Evolutionary conservation across 805 yeast species (phyloP).

Genomic region (Metschnikowia similis): DNA sequence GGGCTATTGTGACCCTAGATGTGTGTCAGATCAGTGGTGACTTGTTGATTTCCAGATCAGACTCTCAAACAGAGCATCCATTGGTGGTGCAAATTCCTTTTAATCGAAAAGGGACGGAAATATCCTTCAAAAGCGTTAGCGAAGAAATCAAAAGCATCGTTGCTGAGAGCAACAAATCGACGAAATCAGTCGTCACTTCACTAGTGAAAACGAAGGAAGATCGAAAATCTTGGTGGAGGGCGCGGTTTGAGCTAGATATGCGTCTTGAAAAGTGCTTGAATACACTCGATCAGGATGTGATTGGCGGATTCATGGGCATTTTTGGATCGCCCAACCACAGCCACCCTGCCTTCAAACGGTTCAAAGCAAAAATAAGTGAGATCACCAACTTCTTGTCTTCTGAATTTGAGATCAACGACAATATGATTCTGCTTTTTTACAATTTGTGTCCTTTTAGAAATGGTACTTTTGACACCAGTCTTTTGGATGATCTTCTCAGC

Average conservation of each 20-base stretch:
- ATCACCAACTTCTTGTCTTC: constrained; percentile 9
- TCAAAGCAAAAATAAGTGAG: constrained; percentile 17
- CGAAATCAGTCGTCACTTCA: constrained; percentile 50
- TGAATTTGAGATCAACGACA: constrained; percentile 15
- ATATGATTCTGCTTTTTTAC: constrained; percentile 19
- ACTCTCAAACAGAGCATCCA: constrained; percentile 28
- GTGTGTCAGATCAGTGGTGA: constrained; percentile 55
- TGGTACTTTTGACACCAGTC: constrained; percentile 1
- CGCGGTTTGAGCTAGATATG: constrained; percentile 58
- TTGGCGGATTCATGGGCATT: constrained; percentile 71
- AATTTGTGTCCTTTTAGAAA: constrained; percentile 6
- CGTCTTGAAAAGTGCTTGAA: constrained; percentile 50
- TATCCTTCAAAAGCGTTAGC: constrained; percentile 42
- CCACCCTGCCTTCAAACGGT: constrained; percentile 14
- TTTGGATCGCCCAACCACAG: constrained; percentile 40
- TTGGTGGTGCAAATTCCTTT: constrained; percentile 57
- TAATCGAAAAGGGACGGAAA: constrained; percentile 40
- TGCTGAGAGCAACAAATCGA: constrained; percentile 55
- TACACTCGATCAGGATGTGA: constrained; percentile 61
- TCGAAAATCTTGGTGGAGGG: constrained; percentile 74
- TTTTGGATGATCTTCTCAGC: constrained; percentile 9
- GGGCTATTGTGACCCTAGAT: constrained; percentile 63
- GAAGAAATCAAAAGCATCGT: constrained; percentile 43
- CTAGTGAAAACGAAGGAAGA: constrained; percentile 53
- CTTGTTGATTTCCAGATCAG: constrained; percentile 48